Evolutionary conservation across 164 flowering plant species (phyloP), one percentile per base, ranked within the genome.

Genomic region (Aristolochia contorta): DNA sequence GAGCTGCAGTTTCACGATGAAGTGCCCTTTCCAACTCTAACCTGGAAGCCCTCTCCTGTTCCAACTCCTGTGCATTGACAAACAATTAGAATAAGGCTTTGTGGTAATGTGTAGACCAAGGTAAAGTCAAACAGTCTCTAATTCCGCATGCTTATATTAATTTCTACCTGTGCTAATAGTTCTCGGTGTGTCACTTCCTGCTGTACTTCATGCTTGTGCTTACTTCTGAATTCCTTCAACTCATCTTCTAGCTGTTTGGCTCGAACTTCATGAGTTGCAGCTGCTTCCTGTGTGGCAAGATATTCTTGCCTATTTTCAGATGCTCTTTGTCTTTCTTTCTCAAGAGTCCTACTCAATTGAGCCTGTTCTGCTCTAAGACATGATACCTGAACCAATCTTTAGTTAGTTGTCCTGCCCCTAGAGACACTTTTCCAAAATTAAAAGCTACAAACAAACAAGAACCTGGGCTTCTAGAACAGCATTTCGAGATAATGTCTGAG

Each of bases 381-480:
- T 68, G 99, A 89, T 68, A 91, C 80, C 99, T 94, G 80, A 69
- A 70, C 70, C 45, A 72, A 19, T 62, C 15, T 19, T n/a, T 54
- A 6, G n/a, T 24, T 16, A 22, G 65, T 77, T 56, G 18, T 81
- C 80, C 49, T 32, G 65, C 53, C 60, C 65, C n/a, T 19, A 19
- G 22, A 30, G 52, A 1, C 21, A 33, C 58, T 18, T 7, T 24
- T 48, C 13, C 30, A 56, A 41, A 18, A 54, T 15, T 27, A 64
- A 47, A 54, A 14, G 16, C 9, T 13, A 46, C 19, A 32, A n/a
- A 20, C 37, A 52, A 66, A 63, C 24, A 62, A 53, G 19, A 62
- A 93, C 99, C 96, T 94, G 99, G 54, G 96, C 96, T 73, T 94
- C 99, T 59, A 94, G 97, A 75, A 94, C 99, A 74, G 93, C 91